Conservation (phyloP, 805 yeast genomes). For the Candida dajiaensis region DNA sequence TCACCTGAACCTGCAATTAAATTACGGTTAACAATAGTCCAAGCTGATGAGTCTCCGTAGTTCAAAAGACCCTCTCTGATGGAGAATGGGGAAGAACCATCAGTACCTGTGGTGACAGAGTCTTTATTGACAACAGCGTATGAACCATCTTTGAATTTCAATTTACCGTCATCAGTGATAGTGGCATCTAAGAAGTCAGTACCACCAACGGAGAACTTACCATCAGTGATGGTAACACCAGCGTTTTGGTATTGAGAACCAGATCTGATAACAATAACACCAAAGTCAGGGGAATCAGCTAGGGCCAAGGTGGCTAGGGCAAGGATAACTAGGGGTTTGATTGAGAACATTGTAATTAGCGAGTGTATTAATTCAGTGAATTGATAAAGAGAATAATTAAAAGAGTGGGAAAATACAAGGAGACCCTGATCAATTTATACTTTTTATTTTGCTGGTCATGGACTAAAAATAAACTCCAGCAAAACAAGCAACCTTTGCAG, state of each 20-base stretch:
- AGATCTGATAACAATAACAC: constrained; percentile 30
- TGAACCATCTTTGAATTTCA: constrained; percentile 25
- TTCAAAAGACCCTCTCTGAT: constrained; percentile 32
- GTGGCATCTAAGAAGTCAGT: constrained; percentile 10
- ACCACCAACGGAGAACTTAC: constrained; percentile 14
- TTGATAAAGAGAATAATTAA: neutral
- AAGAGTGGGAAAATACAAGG: neutral
- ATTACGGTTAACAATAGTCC: constrained; percentile 29
- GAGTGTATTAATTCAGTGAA: neutral
- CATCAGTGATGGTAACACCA: constrained; percentile 17
- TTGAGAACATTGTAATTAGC: constrained; percentile 21
- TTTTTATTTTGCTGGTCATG: too few species aligned
- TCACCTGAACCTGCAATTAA: constrained; percentile 10
- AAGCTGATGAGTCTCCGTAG: constrained; percentile 29
- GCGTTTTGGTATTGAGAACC: constrained; percentile 30
- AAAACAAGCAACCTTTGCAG: neutral
- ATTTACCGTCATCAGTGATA: constrained; percentile 29
- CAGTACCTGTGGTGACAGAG: constrained; percentile 22
- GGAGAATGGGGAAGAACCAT: constrained; percentile 34
- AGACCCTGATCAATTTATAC: neutral
- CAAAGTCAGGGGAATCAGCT: constrained; percentile 34
- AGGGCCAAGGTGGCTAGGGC: constrained; percentile 25
- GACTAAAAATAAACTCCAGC: neutral
- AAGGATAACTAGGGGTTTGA: constrained; percentile 5
- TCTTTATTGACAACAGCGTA: constrained; percentile 25